Evolutionary conservation across 2,329 filamentous ascomycete species (phyloP), one percentile per base, ranked within the genome.

Genomic region (Colletotrichum truncatum): DNA sequence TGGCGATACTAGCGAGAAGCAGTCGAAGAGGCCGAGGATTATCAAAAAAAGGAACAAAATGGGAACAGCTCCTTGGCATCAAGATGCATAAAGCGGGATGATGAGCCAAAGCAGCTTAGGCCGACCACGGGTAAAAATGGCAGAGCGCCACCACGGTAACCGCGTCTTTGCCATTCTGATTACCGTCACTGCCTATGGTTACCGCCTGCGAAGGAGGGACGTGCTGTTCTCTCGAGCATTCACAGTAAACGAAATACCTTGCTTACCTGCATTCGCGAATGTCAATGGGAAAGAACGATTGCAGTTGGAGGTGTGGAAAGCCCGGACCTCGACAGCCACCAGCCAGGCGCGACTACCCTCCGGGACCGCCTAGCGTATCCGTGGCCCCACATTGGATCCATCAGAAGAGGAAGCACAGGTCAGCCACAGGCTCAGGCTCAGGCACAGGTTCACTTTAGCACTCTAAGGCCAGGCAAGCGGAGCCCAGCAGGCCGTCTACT

Each of bases 81-180:
- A 41, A 34, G 18, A 26, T 41, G 57, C 4, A 12, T 6, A 49
- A 61, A 55, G 49, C 46, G 25, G n/a, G 9, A 38, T 4, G 26
- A 14, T 25, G 48, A 11, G 30, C 41, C 16, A 23, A 49, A 34
- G 18, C 46, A 45, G n/a, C 25, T 39, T 54, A 45, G 49, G 11
- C 7, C 25, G 49, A 25, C 26, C 57, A 65, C 34, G 56, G 28
- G 56, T 38, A 26, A 51, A 55, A 62, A 55, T 51, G 62, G 51
- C 62, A 62, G 62, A 55, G 62, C 62, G 62, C 57, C 62, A 55
- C 57, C 62, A 28, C 43, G 49, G 49, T 55, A 62, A 62, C 62
- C 28, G 57, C 49, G 41, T 25, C 26, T n/a, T 36, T 6, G 53
- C 14, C 45, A 43, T 23, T n/a, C n/a, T 26, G 28, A 12, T 10